Evolutionary conservation across 2,329 filamentous ascomycete genomes (phyloP).

Genomic region (Zasmidium angulare): DNA sequence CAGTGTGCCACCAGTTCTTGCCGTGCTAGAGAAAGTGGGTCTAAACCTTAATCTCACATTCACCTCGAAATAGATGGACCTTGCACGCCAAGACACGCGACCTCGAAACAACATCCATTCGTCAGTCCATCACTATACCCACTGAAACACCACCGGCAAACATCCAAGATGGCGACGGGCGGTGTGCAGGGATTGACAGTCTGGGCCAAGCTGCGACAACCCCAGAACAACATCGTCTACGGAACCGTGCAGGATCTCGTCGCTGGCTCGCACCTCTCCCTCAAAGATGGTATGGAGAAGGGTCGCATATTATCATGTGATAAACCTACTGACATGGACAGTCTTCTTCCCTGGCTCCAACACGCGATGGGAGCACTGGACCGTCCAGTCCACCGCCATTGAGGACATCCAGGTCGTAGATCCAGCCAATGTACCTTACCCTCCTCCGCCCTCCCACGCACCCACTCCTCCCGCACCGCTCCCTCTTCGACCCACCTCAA

Average conservation of each 20-base stretch:
- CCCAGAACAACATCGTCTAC: constrained; percentile 60
- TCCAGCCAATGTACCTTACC: background rate
- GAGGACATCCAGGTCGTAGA: constrained; percentile 56
- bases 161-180: constrained; percentile 10
- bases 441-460: constrained; percentile 8
- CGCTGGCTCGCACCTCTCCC: constrained; percentile 65
- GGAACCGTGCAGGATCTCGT: constrained; percentile 68
- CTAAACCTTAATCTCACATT: background rate
- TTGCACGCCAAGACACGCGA: background rate
- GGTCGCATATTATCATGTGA: background rate
- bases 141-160: background rate
- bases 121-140: background rate
- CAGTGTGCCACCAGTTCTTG: background rate
- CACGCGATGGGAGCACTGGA: constrained; percentile 53
- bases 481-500: background rate
- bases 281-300: constrained; percentile 65
- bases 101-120: background rate
- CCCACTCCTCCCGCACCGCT: background rate
- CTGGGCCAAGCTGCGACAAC: constrained; percentile 67
- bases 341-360: constrained; percentile 57
- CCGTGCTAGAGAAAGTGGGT: background rate
- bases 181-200: constrained; percentile 63
- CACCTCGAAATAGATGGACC: background rate
- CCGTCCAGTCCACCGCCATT: constrained; percentile 59
- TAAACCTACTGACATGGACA: constrained; percentile 19